phyloP scores from a whole-genome alignment of 2,329 filamentous ascomycete genomes.

The Graphilbum fragrans region DNA sequence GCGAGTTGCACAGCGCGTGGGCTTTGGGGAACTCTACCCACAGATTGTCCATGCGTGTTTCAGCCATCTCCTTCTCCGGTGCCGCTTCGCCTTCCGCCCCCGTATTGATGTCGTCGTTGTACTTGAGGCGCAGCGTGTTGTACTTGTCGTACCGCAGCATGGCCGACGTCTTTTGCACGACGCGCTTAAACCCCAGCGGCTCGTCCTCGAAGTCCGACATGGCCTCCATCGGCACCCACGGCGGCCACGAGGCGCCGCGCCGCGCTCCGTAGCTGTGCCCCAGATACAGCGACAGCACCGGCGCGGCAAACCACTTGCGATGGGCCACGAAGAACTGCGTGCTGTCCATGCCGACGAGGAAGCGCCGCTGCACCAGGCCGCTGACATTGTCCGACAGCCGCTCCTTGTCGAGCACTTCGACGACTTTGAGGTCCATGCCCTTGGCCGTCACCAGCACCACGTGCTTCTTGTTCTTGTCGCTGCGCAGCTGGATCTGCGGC shows the following conservation, averaged over 20 bases:
- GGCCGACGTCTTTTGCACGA: constrained; percentile 93
- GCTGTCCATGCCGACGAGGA: constrained; percentile 92
- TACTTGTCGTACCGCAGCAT: constrained; percentile 94
- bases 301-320: constrained; percentile 76
- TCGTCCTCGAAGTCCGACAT: constrained; percentile 95
- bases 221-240: constrained; percentile 95
- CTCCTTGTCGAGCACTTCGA: constrained; percentile 96
- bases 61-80: constrained; percentile 20
- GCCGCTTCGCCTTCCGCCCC: constrained; percentile 14
- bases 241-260: constrained; percentile 80
- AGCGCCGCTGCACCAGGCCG: constrained; percentile 86
- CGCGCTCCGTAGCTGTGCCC: constrained; percentile 86
- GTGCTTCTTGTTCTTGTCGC: constrained; percentile 93
- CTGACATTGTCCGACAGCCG: constrained; percentile 86
- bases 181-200: constrained; percentile 94
- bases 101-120: constrained; percentile 81
- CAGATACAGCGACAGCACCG: constrained; percentile 83
- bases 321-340: constrained; percentile 97
- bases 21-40: constrained; percentile 95
- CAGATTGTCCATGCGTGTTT: constrained; percentile 85
- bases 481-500: constrained; percentile 94
- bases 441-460: constrained; percentile 96
- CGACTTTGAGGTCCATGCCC: constrained; percentile 94
- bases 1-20: constrained; percentile 89
- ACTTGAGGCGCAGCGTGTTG: constrained; percentile 92